phyloP scores from a whole-genome alignment of 1,284 basidiomycete genomes.

The Melampsora americana region DNA sequence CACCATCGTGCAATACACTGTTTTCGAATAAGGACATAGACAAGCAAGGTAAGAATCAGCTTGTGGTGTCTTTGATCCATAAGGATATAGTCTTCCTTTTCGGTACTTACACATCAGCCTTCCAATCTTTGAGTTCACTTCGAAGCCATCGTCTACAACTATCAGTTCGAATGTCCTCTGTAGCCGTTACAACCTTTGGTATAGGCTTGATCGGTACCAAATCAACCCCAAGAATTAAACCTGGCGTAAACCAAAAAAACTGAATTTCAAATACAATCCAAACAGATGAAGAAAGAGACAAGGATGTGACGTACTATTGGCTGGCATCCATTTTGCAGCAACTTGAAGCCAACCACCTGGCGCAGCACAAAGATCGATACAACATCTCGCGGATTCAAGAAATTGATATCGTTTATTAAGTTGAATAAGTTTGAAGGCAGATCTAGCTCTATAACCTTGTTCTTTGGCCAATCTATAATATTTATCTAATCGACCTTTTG shows the following conservation, averaged over 20 bases:
- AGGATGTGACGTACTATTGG: conserved; percentile 73
- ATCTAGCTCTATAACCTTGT: conserved; percentile 98
- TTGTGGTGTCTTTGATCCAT: not conserved
- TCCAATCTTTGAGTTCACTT: conserved; percentile 94
- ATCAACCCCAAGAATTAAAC: conserved; percentile 70
- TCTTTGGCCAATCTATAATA: conserved; percentile 63
- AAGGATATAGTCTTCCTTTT: not conserved
- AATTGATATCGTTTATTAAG: conserved; percentile 97
- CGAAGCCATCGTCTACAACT: conserved; percentile 85
- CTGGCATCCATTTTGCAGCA: conserved; percentile 96
- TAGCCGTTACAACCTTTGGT: conserved; percentile 85
- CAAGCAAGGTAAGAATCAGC: conserved; percentile 9
- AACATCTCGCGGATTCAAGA: conserved; percentile 84
- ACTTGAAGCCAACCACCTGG: conserved; percentile 99
- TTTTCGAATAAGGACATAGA: not conserved
- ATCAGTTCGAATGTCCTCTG: conserved; percentile 90
- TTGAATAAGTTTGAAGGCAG: conserved; percentile 99
- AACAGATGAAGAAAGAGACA: conserved; percentile 46
- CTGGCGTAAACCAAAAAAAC: conserved; percentile 5
- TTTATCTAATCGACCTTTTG: conserved; percentile 44
- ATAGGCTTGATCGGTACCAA: conserved; percentile 94
- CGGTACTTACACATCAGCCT: conserved; percentile 74
- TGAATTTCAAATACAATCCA: conserved; percentile 45
- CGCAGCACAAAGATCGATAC: conserved; percentile 96
- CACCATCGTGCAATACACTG: conserved; percentile 94